phyloP scores from a whole-genome alignment of 176 grass and related monocot genomes.

The Cenchrus fungigraminus region DNA sequence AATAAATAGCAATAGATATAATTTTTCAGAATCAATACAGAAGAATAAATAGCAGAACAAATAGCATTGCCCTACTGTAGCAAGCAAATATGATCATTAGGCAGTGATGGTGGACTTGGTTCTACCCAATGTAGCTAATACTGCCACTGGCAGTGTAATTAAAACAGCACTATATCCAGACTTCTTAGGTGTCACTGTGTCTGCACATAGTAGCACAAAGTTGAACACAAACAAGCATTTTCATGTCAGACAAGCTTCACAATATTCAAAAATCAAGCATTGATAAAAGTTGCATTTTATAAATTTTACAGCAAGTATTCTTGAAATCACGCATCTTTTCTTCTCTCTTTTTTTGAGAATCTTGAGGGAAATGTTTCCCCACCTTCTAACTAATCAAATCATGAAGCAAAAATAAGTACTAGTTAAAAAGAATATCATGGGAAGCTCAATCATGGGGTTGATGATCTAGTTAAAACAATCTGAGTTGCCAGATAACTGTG shows the following conservation, averaged over 20 bases:
- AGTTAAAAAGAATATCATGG: neutral
- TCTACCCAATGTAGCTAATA: neutral
- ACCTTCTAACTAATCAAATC: neutral
- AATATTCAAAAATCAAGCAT: neutral
- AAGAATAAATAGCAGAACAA: no score
- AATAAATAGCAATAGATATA: no score
- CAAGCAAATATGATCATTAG: neutral
- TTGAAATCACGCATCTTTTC: neutral
- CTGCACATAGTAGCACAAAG: slow-evolving; percentile 2
- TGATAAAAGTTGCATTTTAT: no score
- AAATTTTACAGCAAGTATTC: neutral
- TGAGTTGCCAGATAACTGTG: neutral
- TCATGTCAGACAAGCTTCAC: neutral
- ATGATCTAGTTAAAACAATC: neutral
- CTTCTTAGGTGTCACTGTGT: neutral
- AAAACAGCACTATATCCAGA: neutral
- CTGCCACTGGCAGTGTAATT: neutral
- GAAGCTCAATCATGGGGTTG: neutral
- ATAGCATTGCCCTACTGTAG: neutral
- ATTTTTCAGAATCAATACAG: no score
- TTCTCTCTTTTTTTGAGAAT: neutral
- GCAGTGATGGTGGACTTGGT: neutral
- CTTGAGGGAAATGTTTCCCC: neutral
- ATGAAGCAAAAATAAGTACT: neutral
- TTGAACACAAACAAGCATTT: neutral